Percentiles rank a stretch among this genome's conserved stretches.
Conservation (phyloP, 140 eudicot species). For the Flaveria floridana region DNA sequence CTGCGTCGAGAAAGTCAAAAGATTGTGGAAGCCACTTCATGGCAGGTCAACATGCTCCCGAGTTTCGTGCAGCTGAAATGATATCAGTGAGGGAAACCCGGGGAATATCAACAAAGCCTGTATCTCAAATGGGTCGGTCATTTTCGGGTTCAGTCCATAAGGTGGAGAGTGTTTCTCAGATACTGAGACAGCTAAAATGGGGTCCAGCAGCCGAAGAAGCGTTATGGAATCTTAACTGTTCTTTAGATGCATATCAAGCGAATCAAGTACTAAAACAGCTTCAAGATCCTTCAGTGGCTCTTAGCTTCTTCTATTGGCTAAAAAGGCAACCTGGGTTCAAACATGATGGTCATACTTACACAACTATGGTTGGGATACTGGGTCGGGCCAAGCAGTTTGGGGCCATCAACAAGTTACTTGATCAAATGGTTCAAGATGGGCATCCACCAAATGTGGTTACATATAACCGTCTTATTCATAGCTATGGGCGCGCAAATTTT, state of each 20-base stretch:
- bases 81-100: slow-evolving; percentile 39
- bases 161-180: slow-evolving; percentile 60
- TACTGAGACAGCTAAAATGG: slow-evolving; percentile 68
- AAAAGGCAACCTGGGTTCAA: slow-evolving; percentile 66
- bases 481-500: slow-evolving; percentile 92
- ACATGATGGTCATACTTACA: slow-evolving; percentile 92
- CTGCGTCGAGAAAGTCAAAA: slow-evolving; percentile 50
- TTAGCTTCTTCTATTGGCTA: slow-evolving; percentile 84
- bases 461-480: slow-evolving; percentile 88
- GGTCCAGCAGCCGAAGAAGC: slow-evolving; percentile 77
- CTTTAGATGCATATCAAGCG: slow-evolving; percentile 85
- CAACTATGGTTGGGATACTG: slow-evolving; percentile 95
- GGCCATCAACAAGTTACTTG: slow-evolving; percentile 64
- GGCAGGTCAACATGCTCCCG: slow-evolving; percentile 45
- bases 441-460: slow-evolving; percentile 88
- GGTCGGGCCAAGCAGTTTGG: slow-evolving; percentile 88
- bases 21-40: slow-evolving; percentile 39
- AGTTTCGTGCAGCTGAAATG: slow-evolving; percentile 27
- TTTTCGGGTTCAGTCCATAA: slow-evolving; percentile 42
- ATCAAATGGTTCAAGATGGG: slow-evolving; percentile 82
- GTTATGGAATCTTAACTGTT: slow-evolving; percentile 56
- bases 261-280: slow-evolving; percentile 90
- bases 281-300: slow-evolving; percentile 71
- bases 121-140: slow-evolving; percentile 48
- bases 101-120: slow-evolving; percentile 26